Evolutionary conservation across 73 alveolate genomes (phyloP).

Genomic region (Stentor coeruleus): DNA sequence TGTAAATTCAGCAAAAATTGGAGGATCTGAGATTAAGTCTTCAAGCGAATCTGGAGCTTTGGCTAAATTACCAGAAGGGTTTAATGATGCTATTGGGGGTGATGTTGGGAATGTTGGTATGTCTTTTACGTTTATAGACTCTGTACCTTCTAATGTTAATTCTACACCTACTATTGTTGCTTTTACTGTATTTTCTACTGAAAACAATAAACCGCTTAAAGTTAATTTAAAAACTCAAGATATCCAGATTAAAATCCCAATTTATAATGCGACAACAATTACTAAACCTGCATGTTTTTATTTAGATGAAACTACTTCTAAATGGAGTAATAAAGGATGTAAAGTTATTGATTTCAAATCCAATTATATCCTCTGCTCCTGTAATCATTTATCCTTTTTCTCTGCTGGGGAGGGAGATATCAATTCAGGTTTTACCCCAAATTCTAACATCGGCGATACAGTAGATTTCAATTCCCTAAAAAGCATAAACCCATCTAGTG

Average conservation of each 20-base stretch:
- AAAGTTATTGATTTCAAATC: background rate
- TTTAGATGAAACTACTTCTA: background rate
- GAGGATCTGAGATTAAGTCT: background rate
- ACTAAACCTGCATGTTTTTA: background rate
- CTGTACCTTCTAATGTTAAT: background rate
- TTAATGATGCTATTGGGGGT: no score
- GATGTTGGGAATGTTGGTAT: background rate
- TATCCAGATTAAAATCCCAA: background rate
- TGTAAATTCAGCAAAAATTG: background rate
- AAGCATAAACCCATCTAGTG: background rate
- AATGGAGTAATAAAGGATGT: slow-evolving; percentile 1
- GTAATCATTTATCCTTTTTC: background rate
- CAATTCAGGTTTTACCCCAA: background rate
- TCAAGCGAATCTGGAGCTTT: background rate
- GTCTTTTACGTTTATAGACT: background rate
- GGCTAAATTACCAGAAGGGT: background rate
- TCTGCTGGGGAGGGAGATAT: background rate
- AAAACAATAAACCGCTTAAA: background rate
- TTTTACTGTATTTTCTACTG: background rate
- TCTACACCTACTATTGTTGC: background rate
- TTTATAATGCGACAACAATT: background rate
- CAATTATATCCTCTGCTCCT: background rate
- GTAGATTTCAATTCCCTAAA: background rate
- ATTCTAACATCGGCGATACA: background rate
- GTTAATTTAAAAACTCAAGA: background rate